Evolutionary conservation across 1,139 yeast species (phyloP).

Genomic region (Kodamaea suecica): DNA sequence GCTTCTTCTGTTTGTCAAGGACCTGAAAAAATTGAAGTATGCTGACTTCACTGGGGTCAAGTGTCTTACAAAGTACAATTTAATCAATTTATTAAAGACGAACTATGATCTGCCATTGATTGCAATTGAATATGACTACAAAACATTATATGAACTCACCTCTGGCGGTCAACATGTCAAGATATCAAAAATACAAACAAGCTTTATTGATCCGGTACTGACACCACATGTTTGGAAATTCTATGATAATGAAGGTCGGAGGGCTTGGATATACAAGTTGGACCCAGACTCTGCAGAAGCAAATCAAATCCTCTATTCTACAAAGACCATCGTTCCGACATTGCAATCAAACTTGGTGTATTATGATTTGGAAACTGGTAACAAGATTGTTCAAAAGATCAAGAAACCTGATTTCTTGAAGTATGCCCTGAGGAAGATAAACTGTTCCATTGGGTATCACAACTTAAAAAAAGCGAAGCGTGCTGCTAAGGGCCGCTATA

Average conservation of each 20-base stretch:
- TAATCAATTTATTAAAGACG: slow-evolving; percentile 27
- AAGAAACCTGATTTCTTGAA: slow-evolving; percentile 60
- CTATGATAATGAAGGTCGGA: slow-evolving; percentile 63
- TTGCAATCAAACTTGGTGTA: slow-evolving; percentile 36
- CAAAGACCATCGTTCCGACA: slow-evolving; percentile 5
- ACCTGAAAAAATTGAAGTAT: slow-evolving; percentile 24
- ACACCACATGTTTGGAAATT: slow-evolving; percentile 49
- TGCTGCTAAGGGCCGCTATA: slow-evolving; percentile 26
- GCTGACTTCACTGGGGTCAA: slow-evolving; percentile 43
- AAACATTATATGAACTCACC: slow-evolving; percentile 38
- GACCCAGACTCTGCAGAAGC: slow-evolving; percentile 34
- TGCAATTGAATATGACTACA: slow-evolving; percentile 44
- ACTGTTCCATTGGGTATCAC: slow-evolving; percentile 53
- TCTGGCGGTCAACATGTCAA: slow-evolving; percentile 39
- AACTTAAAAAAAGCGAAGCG: slow-evolving; percentile 38
- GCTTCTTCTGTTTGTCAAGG: slow-evolving; percentile 46
- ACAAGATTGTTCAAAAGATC: slow-evolving; percentile 53
- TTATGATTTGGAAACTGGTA: slow-evolving; percentile 68
- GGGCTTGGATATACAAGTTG: slow-evolving; percentile 77
- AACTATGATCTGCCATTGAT: slow-evolving; percentile 27
- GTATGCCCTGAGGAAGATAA: slow-evolving; percentile 61
- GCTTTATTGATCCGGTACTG: slow-evolving; percentile 23
- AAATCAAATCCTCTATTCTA: slow-evolving; percentile 27
- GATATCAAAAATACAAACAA: slow-evolving; percentile 28
- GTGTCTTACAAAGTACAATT: slow-evolving; percentile 25